These are phyloP conservation scores for Kurtzmaniella quercitrusa DNA, from an alignment of 1,139 yeast species.

Conservation along the genomic window DNA sequence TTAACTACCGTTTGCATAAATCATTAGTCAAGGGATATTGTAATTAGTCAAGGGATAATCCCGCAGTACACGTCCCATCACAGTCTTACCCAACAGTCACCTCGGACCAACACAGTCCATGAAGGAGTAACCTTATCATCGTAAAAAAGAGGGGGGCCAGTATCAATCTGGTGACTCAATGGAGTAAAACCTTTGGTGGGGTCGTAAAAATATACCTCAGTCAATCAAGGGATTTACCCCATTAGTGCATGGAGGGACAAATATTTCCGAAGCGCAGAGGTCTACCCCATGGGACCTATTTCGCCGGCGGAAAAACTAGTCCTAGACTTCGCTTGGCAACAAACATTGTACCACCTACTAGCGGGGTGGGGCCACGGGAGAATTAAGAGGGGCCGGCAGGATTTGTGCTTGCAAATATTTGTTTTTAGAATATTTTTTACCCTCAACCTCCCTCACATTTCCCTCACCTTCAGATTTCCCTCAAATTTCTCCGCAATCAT, in stretches of 20 bases:
- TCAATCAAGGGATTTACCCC: neutral
- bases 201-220: neutral
- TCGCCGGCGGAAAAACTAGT: neutral
- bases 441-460: neutral
- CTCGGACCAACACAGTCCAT: no score
- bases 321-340: neutral
- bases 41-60: no score
- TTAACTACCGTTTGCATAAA: no score
- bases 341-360: neutral
- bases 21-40: no score
- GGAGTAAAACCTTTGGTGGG: no score
- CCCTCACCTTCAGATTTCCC: no score
- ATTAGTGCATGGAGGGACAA: neutral
- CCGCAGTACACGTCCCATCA: no score
- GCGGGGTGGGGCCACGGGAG: neutral
- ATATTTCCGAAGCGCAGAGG: neutral
- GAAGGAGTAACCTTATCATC: no score
- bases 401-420: neutral
- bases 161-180: no score
- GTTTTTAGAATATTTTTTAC: neutral
- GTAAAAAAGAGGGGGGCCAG: no score
- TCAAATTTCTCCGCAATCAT: neutral
- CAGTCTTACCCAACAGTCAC: no score
- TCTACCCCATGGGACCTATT: neutral
- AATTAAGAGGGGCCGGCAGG: neutral